Conservation (phyloP, 768 basidiomycete species). For the Sistotremastrum niveocremeum region DNA sequence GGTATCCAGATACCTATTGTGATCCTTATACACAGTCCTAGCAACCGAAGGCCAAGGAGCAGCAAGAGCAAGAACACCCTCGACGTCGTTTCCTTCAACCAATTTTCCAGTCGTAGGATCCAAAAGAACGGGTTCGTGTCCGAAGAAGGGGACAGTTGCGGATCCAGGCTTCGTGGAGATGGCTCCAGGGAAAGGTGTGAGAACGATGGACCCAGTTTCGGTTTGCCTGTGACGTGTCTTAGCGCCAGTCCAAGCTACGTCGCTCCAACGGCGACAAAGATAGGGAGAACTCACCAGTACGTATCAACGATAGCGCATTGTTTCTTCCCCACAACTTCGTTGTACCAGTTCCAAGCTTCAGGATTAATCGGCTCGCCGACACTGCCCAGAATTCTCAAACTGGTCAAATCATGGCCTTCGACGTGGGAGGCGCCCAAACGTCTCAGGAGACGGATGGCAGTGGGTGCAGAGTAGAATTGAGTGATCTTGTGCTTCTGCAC, state of each 20-base stretch:
- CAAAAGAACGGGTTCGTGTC: conserved; percentile 78
- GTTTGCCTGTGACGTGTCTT: conserved; percentile 58
- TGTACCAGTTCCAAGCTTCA: conserved; percentile 99
- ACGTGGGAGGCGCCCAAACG: conserved; percentile 80
- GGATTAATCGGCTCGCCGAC: conserved; percentile 99
- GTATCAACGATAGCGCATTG: conserved; percentile 93
- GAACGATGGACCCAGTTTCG: conserved; percentile 90
- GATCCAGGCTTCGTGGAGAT: conserved; percentile 93
- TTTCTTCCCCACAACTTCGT: conserved; percentile 78
- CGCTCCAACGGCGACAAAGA: neutral
- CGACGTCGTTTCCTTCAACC: conserved; percentile 68
- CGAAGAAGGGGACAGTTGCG: conserved; percentile 97
- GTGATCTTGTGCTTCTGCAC: conserved; percentile 90
- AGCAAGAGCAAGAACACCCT: conserved; percentile 81
- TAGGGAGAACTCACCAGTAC: conserved; percentile 43
- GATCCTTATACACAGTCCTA: conserved; percentile 82
- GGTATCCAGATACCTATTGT: conserved; percentile 70
- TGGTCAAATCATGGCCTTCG: conserved; percentile 65
- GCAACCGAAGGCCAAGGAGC: conserved; percentile 94
- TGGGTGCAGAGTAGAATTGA: conserved; percentile 91
- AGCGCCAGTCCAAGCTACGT: conserved; percentile 9
- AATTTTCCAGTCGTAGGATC: conserved; percentile 70
- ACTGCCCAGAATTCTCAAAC: conserved; percentile 75
- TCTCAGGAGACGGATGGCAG: conserved; percentile 86
- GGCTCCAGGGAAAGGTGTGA: conserved; percentile 93